Evolutionary conservation across 176 grass and related monocot species (phyloP), one percentile per base, ranked within the genome.

Genomic region (Bothriochloa decipiens): DNA sequence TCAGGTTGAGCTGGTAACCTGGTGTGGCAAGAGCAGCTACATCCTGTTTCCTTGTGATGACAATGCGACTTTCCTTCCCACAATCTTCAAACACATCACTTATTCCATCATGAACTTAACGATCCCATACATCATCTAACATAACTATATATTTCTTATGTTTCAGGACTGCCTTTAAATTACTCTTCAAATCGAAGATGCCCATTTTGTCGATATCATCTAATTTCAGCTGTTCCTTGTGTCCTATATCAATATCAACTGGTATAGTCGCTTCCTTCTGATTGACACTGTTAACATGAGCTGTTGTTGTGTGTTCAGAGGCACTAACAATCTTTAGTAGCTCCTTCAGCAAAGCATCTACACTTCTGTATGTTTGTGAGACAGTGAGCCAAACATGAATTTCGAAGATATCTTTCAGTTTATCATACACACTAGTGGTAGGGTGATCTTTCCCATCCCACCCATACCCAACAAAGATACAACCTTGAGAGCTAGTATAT

Each of bases 391-490:
- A 85, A 26, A 18, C 82, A 68, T 68, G 53, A 7, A 74, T n/a
- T 58, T 50, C 16, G 13, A 81, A 86, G 11, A 9, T 50, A 39
- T 43, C 76, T 33, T 47, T 71, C 10, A 49, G 39, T 8, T 55
- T 33, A 9, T 61, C 77, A 33, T 73, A 86, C 22, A 86, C 65
- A 70, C 40, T 79, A 18, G 40, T 14, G 29, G 66, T 18, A 86
- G 58, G 7, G 66, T 86, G 11, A 76, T 86, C 77, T 81, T 86
- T 17, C 77, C 84, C 66, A 81, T 70, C 16, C 77, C 84, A 26
- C 84, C 84, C 84, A 87, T 87, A 70, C 84, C 84, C 9, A 35
- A 87, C 5, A 87, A 17, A 3, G 84, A 72, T 29, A 87, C 55
- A 37, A 87, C 49, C n/a, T 52, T 45, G 12, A 42, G 78, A 22